phyloP scores from a whole-genome alignment of 306 rosid species.

The Arachis hypogaea region DNA sequence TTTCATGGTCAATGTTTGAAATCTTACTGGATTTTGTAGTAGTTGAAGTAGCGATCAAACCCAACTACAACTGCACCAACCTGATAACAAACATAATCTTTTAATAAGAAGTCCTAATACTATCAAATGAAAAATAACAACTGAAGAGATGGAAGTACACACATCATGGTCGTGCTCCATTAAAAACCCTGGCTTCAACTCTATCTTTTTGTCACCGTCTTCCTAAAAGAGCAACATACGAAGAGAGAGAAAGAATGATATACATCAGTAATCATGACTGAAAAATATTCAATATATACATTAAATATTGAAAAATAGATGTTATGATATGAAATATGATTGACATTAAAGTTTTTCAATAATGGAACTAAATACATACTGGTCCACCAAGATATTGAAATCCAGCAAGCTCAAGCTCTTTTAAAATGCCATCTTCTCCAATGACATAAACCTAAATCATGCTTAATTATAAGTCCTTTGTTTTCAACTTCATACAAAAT shows the following conservation, averaged over 20 bases:
- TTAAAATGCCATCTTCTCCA: slow-evolving; percentile 98
- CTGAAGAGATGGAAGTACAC: slow-evolving; percentile 38
- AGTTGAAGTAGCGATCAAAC: slow-evolving; percentile 96
- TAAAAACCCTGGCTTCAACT: slow-evolving; percentile 88
- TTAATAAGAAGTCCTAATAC: slow-evolving; percentile 11
- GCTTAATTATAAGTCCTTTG: slow-evolving; percentile 39
- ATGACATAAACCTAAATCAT: slow-evolving; percentile 85
- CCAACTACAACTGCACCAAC: slow-evolving; percentile 99
- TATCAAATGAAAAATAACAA: background rate
- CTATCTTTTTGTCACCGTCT: slow-evolving; percentile 93
- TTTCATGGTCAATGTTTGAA: slow-evolving; percentile 38
- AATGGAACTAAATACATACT: slow-evolving; percentile 50
- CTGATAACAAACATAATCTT: slow-evolving; percentile 48
- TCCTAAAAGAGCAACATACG: slow-evolving; percentile 52
- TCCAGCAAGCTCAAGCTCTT: slow-evolving; percentile 99
- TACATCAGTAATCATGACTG: slow-evolving; percentile 11
- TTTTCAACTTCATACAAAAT: slow-evolving; percentile 23
- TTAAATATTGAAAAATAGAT: background rate
- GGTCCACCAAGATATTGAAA: slow-evolving; percentile 95
- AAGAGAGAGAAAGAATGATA: slow-evolving; percentile 4
- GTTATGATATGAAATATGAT: slow-evolving; percentile 18
- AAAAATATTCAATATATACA: background rate
- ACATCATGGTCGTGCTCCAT: slow-evolving; percentile 95
- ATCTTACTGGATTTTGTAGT: slow-evolving; percentile 96
- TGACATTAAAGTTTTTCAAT: slow-evolving; percentile 1